Evolutionary conservation across 1,139 yeast genomes (phyloP).

Genomic region (Pichia sp.): DNA sequence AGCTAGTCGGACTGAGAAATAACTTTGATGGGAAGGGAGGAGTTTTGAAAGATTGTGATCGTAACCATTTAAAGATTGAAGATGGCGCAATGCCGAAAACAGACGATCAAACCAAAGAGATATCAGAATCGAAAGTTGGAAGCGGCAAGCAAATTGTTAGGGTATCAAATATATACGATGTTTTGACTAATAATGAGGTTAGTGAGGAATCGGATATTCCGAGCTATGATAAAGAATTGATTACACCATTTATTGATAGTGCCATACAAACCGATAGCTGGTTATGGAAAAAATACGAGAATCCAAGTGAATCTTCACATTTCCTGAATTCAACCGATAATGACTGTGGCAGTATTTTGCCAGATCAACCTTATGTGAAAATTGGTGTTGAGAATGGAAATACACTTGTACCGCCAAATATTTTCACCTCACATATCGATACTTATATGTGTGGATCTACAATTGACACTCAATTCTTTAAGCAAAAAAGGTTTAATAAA

Average conservation of each 20-base stretch:
- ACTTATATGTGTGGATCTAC: neutral
- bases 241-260: neutral
- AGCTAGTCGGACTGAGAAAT: neutral
- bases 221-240: neutral
- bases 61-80: too few relatives aligned
- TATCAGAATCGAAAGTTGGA: neutral
- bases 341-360: neutral
- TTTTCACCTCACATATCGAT: neutral
- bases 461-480: too few relatives aligned
- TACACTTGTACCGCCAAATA: neutral
- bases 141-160: neutral
- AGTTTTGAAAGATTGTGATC: neutral
- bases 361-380: constrained; percentile 1
- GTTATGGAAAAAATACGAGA: neutral
- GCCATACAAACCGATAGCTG: neutral
- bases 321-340: neutral
- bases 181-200: too few relatives aligned
- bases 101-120: too few relatives aligned
- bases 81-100: neutral
- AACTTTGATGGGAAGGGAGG: neutral
- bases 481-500: neutral
- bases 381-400: neutral
- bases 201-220: neutral
- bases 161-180: neutral
- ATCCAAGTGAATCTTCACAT: neutral